A percentile compares a stretch with the other conserved stretches of the same genome.
phyloP scores from a whole-genome alignment of 106 monocot genomes.

The Xerophyta viscosa region DNA sequence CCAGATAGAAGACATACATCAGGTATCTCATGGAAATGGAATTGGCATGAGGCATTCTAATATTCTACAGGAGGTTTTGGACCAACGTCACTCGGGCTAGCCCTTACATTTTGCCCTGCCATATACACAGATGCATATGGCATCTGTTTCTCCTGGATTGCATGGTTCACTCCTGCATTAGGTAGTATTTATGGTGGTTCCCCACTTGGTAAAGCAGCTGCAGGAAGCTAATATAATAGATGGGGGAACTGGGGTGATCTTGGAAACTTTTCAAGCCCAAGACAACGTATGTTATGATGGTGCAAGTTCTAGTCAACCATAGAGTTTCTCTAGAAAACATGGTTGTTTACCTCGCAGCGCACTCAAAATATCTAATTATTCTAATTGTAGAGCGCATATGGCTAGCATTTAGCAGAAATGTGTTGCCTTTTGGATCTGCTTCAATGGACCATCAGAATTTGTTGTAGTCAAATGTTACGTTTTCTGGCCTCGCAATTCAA shows the following conservation, averaged over 20 bases:
- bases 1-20: conserved; percentile 57
- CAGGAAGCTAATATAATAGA: conserved; percentile 47
- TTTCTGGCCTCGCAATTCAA: conserved; percentile 9
- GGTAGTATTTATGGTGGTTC: conserved; percentile 49
- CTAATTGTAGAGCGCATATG: conserved; percentile 47
- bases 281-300: conserved; percentile 52
- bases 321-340: conserved; percentile 26
- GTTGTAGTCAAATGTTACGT: conserved; percentile 4
- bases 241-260: conserved; percentile 39
- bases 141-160: conserved; percentile 57
- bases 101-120: conserved; percentile 89
- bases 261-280: conserved; percentile 29
- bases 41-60: conserved; percentile 47
- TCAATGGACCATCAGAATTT: conserved; percentile 14
- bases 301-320: conserved; percentile 25
- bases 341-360: conserved; percentile 34
- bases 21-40: no score
- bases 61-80: conserved; percentile 53
- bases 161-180: conserved; percentile 73
- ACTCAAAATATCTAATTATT: conserved; percentile 25
- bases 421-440: conserved; percentile 18
- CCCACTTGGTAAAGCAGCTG: conserved; percentile 65
- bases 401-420: conserved; percentile 14
- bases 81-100: conserved; percentile 87
- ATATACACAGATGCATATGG: conserved; percentile 52